phyloP scores from a whole-genome alignment of 140 eudicot genomes.

The Cichorium intybus region DNA sequence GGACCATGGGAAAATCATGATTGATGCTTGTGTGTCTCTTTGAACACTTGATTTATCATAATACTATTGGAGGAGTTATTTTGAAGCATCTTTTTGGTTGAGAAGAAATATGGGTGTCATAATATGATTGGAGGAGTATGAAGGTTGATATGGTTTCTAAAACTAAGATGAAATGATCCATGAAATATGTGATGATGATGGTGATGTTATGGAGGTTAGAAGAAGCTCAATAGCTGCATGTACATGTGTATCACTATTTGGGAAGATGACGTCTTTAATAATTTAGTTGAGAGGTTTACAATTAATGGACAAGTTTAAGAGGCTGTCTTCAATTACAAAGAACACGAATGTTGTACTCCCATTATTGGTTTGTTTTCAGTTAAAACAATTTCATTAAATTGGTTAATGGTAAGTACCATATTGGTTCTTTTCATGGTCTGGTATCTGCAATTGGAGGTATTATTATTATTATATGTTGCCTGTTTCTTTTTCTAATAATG shows the following conservation, averaged over 20 bases:
- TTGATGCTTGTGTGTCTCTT: background rate
- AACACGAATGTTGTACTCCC: too few species aligned
- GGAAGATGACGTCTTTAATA: conserved; percentile 5
- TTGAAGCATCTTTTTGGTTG: conserved; percentile 11
- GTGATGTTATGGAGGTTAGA: conserved; percentile 5
- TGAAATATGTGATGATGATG: too few species aligned
- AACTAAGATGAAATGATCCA: background rate
- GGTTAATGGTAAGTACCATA: conserved; percentile 21
- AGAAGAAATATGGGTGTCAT: conserved; percentile 5
- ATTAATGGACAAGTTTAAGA: background rate
- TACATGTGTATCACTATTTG: conserved; percentile 1
- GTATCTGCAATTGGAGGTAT: conserved; percentile 14
- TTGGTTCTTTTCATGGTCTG: conserved; percentile 12
- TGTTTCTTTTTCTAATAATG: conserved; percentile 5
- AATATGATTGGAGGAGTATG: too few species aligned
- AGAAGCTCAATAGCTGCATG: conserved; percentile 5
- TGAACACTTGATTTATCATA: background rate
- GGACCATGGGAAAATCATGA: conserved; percentile 3
- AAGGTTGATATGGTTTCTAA: background rate
- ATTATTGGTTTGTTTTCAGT: conserved; percentile 32
- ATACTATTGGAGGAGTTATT: background rate
- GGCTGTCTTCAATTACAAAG: conserved; percentile 2
- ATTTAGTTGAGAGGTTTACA: conserved; percentile 2
- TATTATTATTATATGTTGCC: too few species aligned
- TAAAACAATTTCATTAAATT: conserved; percentile 16